A percentile compares a stretch with the other conserved stretches of the same genome.
These are phyloP conservation scores for Periglandula ipomoeae DNA, from an alignment of 2,329 filamentous ascomycete species.

Conservation along the genomic window DNA sequence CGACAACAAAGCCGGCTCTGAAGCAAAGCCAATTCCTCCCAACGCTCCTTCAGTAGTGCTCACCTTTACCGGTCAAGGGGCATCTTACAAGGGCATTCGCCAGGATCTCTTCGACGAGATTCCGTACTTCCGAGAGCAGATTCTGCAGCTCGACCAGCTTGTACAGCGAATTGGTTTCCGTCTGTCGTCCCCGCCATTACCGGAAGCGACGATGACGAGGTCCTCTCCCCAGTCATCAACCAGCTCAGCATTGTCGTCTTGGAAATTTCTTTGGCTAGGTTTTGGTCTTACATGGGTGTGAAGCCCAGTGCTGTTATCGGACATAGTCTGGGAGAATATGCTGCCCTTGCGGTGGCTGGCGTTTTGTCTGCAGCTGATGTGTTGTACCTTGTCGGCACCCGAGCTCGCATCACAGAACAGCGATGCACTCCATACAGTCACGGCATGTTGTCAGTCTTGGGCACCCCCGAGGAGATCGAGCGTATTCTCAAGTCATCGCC, in stretches of 20 bases:
- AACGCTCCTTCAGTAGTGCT: conserved; percentile 22
- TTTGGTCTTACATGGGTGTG: conserved; percentile 31
- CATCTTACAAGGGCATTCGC: conserved; percentile 21
- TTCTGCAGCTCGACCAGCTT: conserved; percentile 15
- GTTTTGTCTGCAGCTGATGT: conserved; percentile 53
- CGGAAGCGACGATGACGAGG: conserved; percentile 17
- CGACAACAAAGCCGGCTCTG: not conserved
- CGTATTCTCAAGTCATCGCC: too few relatives aligned
- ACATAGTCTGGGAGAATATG: conserved; percentile 54
- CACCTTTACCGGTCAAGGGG: conserved; percentile 37
- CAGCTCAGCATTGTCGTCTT: conserved; percentile 31
- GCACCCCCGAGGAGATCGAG: conserved; percentile 10
- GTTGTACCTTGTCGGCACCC: conserved; percentile 51
- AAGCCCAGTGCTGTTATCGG: conserved; percentile 35
- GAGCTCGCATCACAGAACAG: conserved; percentile 46
- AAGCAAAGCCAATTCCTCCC: too few relatives aligned
- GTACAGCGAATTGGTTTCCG: conserved; percentile 22
- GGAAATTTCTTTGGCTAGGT: conserved; percentile 32
- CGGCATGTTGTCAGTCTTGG: conserved; percentile 25
- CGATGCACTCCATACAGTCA: conserved; percentile 35
- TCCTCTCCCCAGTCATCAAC: conserved; percentile 13
- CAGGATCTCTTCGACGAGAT: conserved; percentile 24
- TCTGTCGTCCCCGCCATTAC: conserved; percentile 32
- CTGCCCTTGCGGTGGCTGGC: conserved; percentile 50
- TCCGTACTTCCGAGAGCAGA: conserved; percentile 21